Percentiles rank a stretch among this genome's conserved stretches.
phyloP scores from a whole-genome alignment of 2,329 filamentous ascomycete species.

The Clarireedia homoeocarpa region DNA sequence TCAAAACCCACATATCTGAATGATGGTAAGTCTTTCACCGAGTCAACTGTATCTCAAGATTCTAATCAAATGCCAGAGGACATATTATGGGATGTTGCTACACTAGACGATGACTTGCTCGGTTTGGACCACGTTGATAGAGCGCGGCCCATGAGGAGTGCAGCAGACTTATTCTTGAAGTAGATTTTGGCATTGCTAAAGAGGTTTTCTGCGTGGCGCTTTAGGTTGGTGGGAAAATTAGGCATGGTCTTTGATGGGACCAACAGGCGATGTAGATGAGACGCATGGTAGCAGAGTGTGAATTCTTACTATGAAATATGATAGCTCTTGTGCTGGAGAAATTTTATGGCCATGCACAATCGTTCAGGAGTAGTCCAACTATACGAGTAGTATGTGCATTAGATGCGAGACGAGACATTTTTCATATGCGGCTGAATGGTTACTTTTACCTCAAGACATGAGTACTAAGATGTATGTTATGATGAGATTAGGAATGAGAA shows the following conservation, averaged over 20 bases:
- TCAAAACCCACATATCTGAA: conserved; percentile 75
- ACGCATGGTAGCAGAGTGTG: conserved; percentile 6
- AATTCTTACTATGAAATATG: conserved; percentile 6
- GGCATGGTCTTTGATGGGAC: conserved; percentile 5
- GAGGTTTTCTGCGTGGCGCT: conserved; percentile 17
- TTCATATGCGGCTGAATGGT: background rate
- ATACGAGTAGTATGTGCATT: background rate
- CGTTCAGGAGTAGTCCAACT: background rate
- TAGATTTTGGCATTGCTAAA: conserved; percentile 23
- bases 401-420: conserved; percentile 6
- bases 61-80: conserved; percentile 39
- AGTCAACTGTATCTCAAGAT: background rate
- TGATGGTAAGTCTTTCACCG: conserved; percentile 59
- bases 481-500: background rate
- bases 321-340: background rate
- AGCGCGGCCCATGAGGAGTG: conserved; percentile 49
- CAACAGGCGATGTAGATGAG: conserved; percentile 6
- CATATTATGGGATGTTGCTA: conserved; percentile 45
- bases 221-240: conserved; percentile 15
- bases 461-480: background rate
- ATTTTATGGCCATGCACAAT: conserved; percentile 1
- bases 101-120: conserved; percentile 51
- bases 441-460: background rate
- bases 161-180: conserved; percentile 54
- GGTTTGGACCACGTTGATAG: conserved; percentile 61